Evolutionary conservation across 169 alveolate genomes (phyloP).

Genomic region (Plasmodium fragile): DNA sequence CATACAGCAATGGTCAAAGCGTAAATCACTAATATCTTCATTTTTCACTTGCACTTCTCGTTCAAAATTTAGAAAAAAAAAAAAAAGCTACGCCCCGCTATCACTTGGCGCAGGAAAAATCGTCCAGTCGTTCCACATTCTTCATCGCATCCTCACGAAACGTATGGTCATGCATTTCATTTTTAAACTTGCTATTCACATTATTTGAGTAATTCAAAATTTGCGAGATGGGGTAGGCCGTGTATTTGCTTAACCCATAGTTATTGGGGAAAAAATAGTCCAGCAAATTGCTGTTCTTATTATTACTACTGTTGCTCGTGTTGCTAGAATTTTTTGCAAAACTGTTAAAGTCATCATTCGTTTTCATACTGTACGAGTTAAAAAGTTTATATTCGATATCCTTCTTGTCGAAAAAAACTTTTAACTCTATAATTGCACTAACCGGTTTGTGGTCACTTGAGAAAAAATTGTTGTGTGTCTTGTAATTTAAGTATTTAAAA

Average conservation of each 20-base stretch:
- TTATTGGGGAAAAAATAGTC: conserved; percentile 63
- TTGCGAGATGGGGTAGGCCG: conserved; percentile 56
- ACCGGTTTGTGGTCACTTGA: conserved; percentile 90
- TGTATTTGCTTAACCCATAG: conserved; percentile 57
- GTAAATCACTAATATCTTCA: neutral
- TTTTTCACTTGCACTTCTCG: neutral
- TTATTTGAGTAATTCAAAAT: conserved; percentile 55
- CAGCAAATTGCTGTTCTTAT: conserved; percentile 53
- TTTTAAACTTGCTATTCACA: conserved; percentile 15
- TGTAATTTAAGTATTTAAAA: conserved; percentile 77
- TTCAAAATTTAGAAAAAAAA: conserved; percentile 4
- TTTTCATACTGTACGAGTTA: conserved; percentile 39
- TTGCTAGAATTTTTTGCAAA: conserved; percentile 42
- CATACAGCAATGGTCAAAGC: neutral
- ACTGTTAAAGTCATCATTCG: conserved; percentile 19
- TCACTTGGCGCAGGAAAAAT: conserved; percentile 20
- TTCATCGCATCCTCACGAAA: conserved; percentile 25
- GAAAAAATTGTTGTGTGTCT: conserved; percentile 81
- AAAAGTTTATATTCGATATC: conserved; percentile 61
- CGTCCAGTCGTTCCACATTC: conserved; percentile 20
- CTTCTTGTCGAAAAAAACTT: conserved; percentile 72
- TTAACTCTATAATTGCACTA: conserved; percentile 82
- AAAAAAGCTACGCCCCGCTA: neutral
- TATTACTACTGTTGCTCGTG: conserved; percentile 65
- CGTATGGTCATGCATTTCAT: conserved; percentile 26